Evolutionary conservation across 2,329 filamentous ascomycete genomes (phyloP).

Genomic region (Aspergillus pseudotamarii): DNA sequence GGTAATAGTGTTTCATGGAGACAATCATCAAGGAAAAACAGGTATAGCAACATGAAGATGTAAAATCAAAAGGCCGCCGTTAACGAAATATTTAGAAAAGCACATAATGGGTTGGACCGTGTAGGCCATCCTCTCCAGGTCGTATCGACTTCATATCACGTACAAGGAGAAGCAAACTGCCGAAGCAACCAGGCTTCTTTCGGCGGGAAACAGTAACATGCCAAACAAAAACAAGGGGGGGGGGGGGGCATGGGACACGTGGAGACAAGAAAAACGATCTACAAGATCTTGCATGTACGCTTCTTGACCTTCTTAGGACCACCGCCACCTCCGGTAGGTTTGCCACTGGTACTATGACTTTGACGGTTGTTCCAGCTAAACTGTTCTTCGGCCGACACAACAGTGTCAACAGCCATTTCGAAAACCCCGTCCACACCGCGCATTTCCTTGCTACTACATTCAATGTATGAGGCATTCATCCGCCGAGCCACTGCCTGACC

Average conservation of each 20-base stretch:
- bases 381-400: conserved; percentile 79
- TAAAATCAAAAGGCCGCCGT: conserved; percentile 29
- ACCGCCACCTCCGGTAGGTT: conserved; percentile 41
- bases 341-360: conserved; percentile 21
- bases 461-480: conserved; percentile 95
- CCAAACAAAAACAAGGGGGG: conserved; percentile 12
- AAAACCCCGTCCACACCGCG: conserved; percentile 95
- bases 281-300: conserved; percentile 80
- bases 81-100: conserved; percentile 16
- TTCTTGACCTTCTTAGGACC: conserved; percentile 73
- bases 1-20: conserved; percentile 16
- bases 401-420: conserved; percentile 84
- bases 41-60: conserved; percentile 25
- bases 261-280: conserved; percentile 36
- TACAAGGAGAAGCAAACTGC: conserved; percentile 27
- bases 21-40: conserved; percentile 18
- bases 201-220: conserved; percentile 21
- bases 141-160: conserved; percentile 22
- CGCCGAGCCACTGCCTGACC: conserved; percentile 84
- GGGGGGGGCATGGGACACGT: not conserved
- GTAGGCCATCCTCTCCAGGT: not conserved
- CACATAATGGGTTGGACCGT: conserved; percentile 13
- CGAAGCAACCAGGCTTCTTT: conserved; percentile 41
- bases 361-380: conserved; percentile 38
- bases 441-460: conserved; percentile 99